A percentile compares a stretch with the other conserved stretches of the same genome.
Conservation (phyloP, 2,329 filamentous ascomycete species). For the Talaromyces pinophilus region DNA sequence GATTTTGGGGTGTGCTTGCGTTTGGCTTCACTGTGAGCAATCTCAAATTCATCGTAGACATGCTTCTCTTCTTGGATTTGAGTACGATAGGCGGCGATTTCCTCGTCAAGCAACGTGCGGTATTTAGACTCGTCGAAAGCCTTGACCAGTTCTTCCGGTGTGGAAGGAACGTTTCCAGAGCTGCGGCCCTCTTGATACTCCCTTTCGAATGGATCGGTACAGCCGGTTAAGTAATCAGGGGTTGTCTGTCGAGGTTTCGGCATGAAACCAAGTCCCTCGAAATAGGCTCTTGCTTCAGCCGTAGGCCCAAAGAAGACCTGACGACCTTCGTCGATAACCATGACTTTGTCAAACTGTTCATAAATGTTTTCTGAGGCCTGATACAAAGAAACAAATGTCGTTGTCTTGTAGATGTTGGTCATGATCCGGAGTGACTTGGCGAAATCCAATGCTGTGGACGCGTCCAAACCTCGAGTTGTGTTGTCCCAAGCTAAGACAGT, state of each 20-base stretch:
- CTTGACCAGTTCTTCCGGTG: conserved; percentile 64
- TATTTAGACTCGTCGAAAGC: conserved; percentile 69
- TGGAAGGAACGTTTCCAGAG: conserved; percentile 66
- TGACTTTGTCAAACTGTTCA: conserved; percentile 76
- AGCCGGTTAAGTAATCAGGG: conserved; percentile 78
- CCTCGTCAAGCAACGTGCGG: conserved; percentile 58
- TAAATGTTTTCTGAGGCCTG: conserved; percentile 84
- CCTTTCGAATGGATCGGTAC: conserved; percentile 80
- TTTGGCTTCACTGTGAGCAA: conserved; percentile 56
- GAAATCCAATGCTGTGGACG: conserved; percentile 67
- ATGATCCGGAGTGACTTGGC: conserved; percentile 72
- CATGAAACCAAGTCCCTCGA: conserved; percentile 73
- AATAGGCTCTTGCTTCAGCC: conserved; percentile 68
- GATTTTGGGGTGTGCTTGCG: conserved; percentile 66
- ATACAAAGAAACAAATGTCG: conserved; percentile 83
- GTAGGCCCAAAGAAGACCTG: conserved; percentile 75
- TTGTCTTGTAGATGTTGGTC: conserved; percentile 80
- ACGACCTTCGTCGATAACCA: conserved; percentile 74
- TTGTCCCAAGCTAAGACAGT: conserved; percentile 77
- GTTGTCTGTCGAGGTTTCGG: conserved; percentile 76
- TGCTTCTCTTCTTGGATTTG: conserved; percentile 64
- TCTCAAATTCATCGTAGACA: conserved; percentile 66
- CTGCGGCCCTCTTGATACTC: conserved; percentile 70
- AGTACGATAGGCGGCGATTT: conserved; percentile 71
- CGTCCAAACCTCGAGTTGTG: conserved; percentile 68